Conservation (phyloP, 768 basidiomycete genomes). For the Podaxis sp. region DNA sequence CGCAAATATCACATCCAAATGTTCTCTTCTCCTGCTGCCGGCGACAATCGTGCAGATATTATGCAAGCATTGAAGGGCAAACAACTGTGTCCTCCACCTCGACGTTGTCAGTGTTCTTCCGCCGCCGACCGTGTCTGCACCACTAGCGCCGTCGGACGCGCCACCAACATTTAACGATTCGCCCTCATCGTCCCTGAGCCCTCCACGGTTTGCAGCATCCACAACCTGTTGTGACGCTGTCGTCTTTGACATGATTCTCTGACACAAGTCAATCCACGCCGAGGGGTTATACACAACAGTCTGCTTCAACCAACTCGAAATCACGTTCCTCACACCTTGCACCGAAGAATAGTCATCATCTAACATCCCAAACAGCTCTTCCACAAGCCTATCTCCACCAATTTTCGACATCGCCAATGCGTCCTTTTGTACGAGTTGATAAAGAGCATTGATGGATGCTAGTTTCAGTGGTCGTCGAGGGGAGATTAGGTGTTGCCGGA, state of each 20-base stretch:
- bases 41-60: slow-evolving; percentile 77
- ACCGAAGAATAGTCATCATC: slow-evolving; percentile 87
- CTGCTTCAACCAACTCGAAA: slow-evolving; percentile 91
- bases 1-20: slow-evolving; percentile 76
- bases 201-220: slow-evolving; percentile 52
- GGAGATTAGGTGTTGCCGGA: slow-evolving; percentile 77
- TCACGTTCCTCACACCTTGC: slow-evolving; percentile 90
- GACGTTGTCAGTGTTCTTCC: slow-evolving; percentile 53
- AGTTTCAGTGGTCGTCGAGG: slow-evolving; percentile 82
- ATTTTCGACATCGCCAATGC: slow-evolving; percentile 87
- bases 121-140: slow-evolving; percentile 18
- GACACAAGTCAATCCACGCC: slow-evolving; percentile 97
- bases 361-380: slow-evolving; percentile 91
- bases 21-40: slow-evolving; percentile 71
- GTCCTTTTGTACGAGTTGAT: slow-evolving; percentile 96
- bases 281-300: slow-evolving; percentile 91
- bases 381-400: slow-evolving; percentile 91
- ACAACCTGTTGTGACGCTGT: slow-evolving; percentile 77
- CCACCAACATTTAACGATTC: slow-evolving; percentile 77
- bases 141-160: slow-evolving; percentile 28
- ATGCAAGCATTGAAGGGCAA: slow-evolving; percentile 90
- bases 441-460: slow-evolving; percentile 92
- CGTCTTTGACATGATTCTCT: slow-evolving; percentile 93
- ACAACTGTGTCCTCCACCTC: slow-evolving; percentile 95
- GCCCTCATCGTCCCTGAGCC: slow-evolving; percentile 85